phyloP scores from a whole-genome alignment of 495 filamentous ascomycete genomes.

The Aspergillus sclerotioniger region DNA sequence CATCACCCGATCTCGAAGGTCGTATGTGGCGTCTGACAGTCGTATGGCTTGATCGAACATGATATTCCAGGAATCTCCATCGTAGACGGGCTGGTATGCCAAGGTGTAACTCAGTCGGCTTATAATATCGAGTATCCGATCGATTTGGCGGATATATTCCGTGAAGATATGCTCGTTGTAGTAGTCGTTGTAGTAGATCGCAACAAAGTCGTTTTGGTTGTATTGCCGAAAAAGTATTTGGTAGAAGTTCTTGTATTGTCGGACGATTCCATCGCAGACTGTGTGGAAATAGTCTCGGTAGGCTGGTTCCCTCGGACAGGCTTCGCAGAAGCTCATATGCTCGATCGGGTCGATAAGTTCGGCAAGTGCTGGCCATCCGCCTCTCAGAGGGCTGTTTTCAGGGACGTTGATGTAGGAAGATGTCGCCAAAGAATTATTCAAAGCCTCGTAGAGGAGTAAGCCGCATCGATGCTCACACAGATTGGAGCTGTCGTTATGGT shows the following conservation, averaged over 20 bases:
- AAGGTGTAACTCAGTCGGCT: background rate
- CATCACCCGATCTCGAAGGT: background rate
- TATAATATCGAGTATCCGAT: background rate
- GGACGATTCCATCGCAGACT: constrained; percentile 3
- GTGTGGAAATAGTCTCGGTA: background rate
- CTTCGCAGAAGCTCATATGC: constrained; percentile 7
- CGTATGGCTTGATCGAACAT: background rate
- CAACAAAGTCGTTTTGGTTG: background rate
- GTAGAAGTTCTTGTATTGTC: constrained; percentile 4
- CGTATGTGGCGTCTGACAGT: background rate
- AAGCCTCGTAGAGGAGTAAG: background rate
- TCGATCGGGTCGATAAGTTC: constrained; percentile 4
- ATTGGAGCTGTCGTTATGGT: no score
- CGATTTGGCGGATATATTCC: background rate
- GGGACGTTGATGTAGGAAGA: background rate
- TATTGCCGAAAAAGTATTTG: background rate
- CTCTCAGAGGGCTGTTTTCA: background rate
- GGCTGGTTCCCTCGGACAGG: background rate
- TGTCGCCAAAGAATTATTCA: background rate
- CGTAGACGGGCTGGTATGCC: background rate
- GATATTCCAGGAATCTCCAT: constrained; percentile 4
- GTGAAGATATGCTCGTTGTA: background rate
- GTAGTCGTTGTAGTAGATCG: background rate
- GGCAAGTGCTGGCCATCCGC: background rate
- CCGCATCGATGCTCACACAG: no score